Conservation (phyloP, 495 filamentous ascomycete genomes). For the Pseudevernia furfuracea region DNA sequence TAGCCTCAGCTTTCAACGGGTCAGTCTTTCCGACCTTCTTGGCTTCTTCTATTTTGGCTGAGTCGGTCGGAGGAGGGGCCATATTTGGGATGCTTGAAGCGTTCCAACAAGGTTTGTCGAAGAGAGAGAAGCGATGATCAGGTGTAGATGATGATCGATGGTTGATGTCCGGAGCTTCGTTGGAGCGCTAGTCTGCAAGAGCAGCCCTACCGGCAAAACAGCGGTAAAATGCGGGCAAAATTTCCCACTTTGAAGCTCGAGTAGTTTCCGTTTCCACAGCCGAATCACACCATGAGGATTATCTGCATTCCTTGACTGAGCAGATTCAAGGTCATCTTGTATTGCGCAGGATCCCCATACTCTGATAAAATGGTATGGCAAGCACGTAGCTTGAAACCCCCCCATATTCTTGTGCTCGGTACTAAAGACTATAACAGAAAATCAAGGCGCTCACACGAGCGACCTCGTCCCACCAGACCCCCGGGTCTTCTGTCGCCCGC, state of each 20-base stretch:
- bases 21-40: conserved; percentile 72
- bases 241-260: neutral
- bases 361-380: conserved; percentile 17
- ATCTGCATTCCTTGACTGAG: neutral
- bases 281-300: neutral
- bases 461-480: conserved; percentile 65
- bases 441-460: conserved; percentile 86
- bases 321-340: neutral
- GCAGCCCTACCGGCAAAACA: conserved; percentile 12
- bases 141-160: neutral
- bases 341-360: neutral
- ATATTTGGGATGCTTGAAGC: conserved; percentile 30
- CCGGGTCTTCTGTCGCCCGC: conserved; percentile 64
- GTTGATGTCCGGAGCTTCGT: conserved; percentile 6
- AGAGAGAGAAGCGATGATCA: neutral
- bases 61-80: conserved; percentile 44
- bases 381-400: neutral
- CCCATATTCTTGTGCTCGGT: neutral
- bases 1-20: conserved; percentile 67
- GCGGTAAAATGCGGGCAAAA: conserved; percentile 6
- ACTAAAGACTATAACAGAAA: conserved; percentile 48
- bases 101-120: too few relatives aligned
- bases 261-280: neutral
- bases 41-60: conserved; percentile 70
- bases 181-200: conserved; percentile 2